Percentiles rank a stretch among this genome's conserved stretches.
These are phyloP conservation scores for Macroventuria anomochaeta DNA, from an alignment of 2,329 filamentous ascomycete genomes.

Conservation along the genomic window DNA sequence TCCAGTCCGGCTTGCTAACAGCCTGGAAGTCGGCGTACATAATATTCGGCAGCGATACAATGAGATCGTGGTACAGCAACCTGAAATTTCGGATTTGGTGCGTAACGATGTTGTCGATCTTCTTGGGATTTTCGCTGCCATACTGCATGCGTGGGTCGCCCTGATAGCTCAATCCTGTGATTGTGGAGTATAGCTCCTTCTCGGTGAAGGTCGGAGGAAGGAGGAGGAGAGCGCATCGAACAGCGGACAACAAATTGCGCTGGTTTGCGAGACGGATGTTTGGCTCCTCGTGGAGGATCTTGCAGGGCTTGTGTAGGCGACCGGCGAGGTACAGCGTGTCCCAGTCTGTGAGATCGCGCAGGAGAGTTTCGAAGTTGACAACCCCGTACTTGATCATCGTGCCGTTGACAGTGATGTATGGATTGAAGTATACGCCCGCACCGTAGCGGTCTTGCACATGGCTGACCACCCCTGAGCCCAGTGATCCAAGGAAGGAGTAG, in stretches of 20 bases:
- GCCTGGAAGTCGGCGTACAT: constrained; percentile 72
- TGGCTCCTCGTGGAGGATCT: constrained; percentile 93
- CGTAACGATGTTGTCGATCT: constrained; percentile 91
- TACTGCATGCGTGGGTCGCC: constrained; percentile 96
- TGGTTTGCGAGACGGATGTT: constrained; percentile 93
- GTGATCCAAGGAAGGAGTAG: constrained; percentile 82
- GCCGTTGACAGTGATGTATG: constrained; percentile 91
- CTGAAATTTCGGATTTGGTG: constrained; percentile 93
- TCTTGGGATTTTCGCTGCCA: constrained; percentile 87
- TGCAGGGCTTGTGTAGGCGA: constrained; percentile 94
- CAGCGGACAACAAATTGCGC: constrained; percentile 89
- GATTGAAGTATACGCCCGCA: constrained; percentile 97
- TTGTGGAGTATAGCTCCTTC: constrained; percentile 84
- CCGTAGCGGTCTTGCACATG: constrained; percentile 86
- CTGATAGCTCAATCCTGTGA: constrained; percentile 90
- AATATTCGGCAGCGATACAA: constrained; percentile 89
- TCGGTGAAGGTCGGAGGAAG: constrained; percentile 86
- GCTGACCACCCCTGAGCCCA: constrained; percentile 86
- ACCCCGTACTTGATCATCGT: constrained; percentile 98
- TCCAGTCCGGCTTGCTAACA: constrained; percentile 64
- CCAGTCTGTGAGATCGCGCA: constrained; percentile 86
- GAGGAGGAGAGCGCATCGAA: constrained; percentile 87
- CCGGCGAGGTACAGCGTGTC: constrained; percentile 96
- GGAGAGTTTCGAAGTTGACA: constrained; percentile 89
- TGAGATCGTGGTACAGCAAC: constrained; percentile 85